Conservation (phyloP, 345 rosid species). For the Toxicodendron radicans region DNA sequence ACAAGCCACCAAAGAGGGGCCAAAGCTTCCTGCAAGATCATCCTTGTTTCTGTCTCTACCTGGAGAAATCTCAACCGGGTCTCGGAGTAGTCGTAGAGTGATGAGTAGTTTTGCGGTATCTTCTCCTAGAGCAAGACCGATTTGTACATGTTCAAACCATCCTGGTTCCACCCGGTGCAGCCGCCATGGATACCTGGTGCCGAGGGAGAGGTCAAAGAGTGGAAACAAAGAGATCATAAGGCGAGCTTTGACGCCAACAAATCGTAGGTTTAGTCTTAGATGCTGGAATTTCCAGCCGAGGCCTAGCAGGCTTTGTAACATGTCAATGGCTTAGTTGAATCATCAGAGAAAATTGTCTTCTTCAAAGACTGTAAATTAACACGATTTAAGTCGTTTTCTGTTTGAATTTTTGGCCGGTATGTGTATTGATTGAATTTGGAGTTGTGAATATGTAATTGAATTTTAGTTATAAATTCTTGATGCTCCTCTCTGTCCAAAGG, state of each 20-base stretch:
- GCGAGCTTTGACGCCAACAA: slow-evolving; percentile 37
- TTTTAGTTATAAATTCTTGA: background rate
- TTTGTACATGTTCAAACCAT: slow-evolving; percentile 18
- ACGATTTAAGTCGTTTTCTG: background rate
- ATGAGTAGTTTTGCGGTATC: background rate
- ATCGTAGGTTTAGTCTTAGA: slow-evolving; percentile 29
- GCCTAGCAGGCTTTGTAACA: slow-evolving; percentile 43
- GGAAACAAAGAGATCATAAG: slow-evolving; percentile 36
- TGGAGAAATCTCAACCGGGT: background rate
- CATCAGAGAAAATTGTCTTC: background rate
- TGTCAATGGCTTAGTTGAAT: slow-evolving; percentile 32
- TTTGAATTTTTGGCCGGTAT: background rate
- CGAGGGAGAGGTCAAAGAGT: slow-evolving; percentile 23
- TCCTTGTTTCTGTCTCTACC: background rate
- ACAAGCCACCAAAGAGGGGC: slow-evolving; percentile 5
- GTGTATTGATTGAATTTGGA: background rate
- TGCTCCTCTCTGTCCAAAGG: background rate
- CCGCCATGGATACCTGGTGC: slow-evolving; percentile 34
- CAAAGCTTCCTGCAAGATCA: background rate
- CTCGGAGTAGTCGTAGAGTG: slow-evolving; percentile 1
- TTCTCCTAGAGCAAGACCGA: background rate
- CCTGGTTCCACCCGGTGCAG: slow-evolving; percentile 38
- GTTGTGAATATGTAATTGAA: background rate
- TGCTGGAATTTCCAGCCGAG: slow-evolving; percentile 46
- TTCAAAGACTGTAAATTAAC: background rate